Evolutionary conservation across 768 basidiomycete species (phyloP), one percentile per base, ranked within the genome.

Genomic region (Mrakia blollopis): DNA sequence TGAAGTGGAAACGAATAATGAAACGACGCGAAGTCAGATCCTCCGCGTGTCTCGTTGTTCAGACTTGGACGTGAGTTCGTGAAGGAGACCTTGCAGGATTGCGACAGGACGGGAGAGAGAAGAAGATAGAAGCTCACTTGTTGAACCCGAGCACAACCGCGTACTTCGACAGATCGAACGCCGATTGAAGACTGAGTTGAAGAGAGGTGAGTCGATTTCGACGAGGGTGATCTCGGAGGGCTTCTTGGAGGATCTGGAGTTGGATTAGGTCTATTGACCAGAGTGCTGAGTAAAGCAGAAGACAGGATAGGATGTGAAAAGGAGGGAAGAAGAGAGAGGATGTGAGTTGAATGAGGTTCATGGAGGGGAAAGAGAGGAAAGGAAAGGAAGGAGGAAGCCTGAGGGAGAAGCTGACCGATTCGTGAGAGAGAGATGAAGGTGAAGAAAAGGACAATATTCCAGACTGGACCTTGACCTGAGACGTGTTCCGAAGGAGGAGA

Each of bases 251-350:
- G 73, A 86, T 83, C 76, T 88, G 86, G 16, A 87, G 82, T 74
- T 88, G 87, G 65, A 83, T 83, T 11, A 88, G 83, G 79, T 88
- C 88, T 80, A 88, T 88, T 0, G 85, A 83, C 87, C 87, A 88
- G 0, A 88, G 83, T 0, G 87, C 87, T 44, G 87, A 84, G 85
- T 85, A 1, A 86, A 79, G 14, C 14, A 44, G 14, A 44, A 5
- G 39, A 11, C 10, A 44, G 44, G 11, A 14, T 44, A 44, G 44
- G 44, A 44, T 7, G 44, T 9, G 44, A 11, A 44, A 14, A 4
- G 47, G 47, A 50, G 47, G 47, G 2, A 50, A 50, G 47, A 16
- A 47, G 14, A 16, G 14, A 47, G 14, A 2, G 44, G 44, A 41
- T 41, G 39, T 10, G 77, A 18, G 71, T n/a, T 37, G 47, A 44